Percentiles rank a stretch among this genome's conserved stretches.
Conservation (phyloP, 2,329 filamentous ascomycete species). For the Xylariaceae sp. region DNA sequence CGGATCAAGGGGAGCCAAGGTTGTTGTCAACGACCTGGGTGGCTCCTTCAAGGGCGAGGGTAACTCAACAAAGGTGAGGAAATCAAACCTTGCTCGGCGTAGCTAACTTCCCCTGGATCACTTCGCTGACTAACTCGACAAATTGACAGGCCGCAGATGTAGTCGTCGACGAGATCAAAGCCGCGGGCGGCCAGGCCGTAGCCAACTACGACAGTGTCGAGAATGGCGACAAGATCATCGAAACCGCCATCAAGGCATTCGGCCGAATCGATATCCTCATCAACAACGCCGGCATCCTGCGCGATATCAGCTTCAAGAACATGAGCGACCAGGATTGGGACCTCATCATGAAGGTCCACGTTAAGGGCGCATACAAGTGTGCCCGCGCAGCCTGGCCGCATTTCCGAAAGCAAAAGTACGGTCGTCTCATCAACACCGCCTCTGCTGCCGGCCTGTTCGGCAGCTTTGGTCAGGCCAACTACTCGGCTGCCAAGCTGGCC, state of each 20-base stretch:
- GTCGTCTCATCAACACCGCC: slow-evolving; percentile 91
- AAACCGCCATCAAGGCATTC: slow-evolving; percentile 74
- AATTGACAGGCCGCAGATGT: slow-evolving; percentile 67
- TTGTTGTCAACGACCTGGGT: slow-evolving; percentile 95
- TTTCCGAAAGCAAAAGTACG: slow-evolving; percentile 98
- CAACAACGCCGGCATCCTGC: slow-evolving; percentile 96
- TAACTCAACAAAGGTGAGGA: slow-evolving; percentile 70
- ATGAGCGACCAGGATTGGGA: slow-evolving; percentile 98
- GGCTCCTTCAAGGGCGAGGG: slow-evolving; percentile 92
- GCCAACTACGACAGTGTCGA: slow-evolving; percentile 97
- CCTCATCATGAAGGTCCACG: slow-evolving; percentile 85
- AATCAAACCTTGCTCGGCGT: background rate
- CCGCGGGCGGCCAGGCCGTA: slow-evolving; percentile 88
- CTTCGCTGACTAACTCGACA: slow-evolving; percentile 18
- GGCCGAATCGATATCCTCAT: slow-evolving; percentile 91
- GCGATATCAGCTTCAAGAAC: slow-evolving; percentile 97
- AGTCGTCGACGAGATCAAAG: slow-evolving; percentile 78
- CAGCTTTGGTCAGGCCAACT: slow-evolving; percentile 93
- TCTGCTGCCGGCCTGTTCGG: slow-evolving; percentile 96
- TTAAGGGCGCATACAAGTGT: slow-evolving; percentile 93
- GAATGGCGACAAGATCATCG: slow-evolving; percentile 90
- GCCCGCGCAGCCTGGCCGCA: slow-evolving; percentile 92
- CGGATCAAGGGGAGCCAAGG: slow-evolving; percentile 83
- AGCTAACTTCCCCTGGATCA: slow-evolving; percentile 1
- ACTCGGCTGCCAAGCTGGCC: slow-evolving; percentile 93